These are phyloP conservation scores for Tylopilus felleus DNA, from an alignment of 768 basidiomycete genomes.

Conservation along the genomic window DNA sequence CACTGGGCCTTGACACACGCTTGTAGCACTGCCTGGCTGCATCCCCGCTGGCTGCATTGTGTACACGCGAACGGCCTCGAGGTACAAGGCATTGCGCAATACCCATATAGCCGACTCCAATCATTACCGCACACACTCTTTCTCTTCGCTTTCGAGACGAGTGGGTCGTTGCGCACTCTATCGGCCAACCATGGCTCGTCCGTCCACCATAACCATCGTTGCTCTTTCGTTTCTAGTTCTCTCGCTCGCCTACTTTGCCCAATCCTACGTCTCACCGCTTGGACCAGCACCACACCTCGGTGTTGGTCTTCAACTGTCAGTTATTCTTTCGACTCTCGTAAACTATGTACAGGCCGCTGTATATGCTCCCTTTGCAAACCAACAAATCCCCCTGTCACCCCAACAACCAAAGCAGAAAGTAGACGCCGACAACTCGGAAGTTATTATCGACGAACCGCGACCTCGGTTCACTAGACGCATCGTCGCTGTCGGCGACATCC, in stretches of 20 bases:
- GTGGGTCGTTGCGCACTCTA: neutral
- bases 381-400: slow-evolving; percentile 10
- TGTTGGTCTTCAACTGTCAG: slow-evolving; percentile 18
- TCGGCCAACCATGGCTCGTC: slow-evolving; percentile 23
- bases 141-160: slow-evolving; percentile 6
- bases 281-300: slow-evolving; percentile 33
- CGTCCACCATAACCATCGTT: slow-evolving; percentile 17
- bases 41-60: slow-evolving; percentile 21
- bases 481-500: slow-evolving; percentile 88
- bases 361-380: slow-evolving; percentile 20
- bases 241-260: slow-evolving; percentile 30
- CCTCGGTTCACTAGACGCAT: slow-evolving; percentile 48
- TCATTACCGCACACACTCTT: neutral
- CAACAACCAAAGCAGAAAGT: slow-evolving; percentile 3
- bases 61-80: slow-evolving; percentile 27
- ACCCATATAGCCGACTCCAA: slow-evolving; percentile 16
- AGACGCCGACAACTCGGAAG: slow-evolving; percentile 9
- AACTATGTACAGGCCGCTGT: slow-evolving; percentile 23
- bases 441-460: slow-evolving; percentile 20
- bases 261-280: slow-evolving; percentile 30
- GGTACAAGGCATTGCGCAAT: slow-evolving; percentile 17
- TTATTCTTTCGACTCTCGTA: slow-evolving; percentile 25
- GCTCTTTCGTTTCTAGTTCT: slow-evolving; percentile 26
- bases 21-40: slow-evolving; percentile 16
- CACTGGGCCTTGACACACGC: neutral